Evolutionary conservation across 2,329 filamentous ascomycete species (phyloP).

Genomic region (Coniochaeta sp.): DNA sequence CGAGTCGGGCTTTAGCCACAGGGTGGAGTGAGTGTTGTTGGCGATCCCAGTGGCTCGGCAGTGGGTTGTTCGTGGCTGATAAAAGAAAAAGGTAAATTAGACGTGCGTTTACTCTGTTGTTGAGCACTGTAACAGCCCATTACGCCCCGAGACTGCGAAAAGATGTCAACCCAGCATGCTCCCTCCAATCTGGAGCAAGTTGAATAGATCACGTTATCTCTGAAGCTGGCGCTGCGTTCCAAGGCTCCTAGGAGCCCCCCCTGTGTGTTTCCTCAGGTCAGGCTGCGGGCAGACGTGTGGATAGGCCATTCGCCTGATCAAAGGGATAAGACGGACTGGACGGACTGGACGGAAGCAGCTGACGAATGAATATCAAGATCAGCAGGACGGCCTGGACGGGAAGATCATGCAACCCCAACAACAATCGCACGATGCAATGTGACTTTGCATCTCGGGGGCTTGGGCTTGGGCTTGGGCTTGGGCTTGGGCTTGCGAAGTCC

Average conservation of each 20-base stretch:
- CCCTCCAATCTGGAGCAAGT: neutral
- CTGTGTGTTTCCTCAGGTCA: neutral
- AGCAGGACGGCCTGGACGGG: neutral
- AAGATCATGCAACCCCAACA: slow-evolving; percentile 1
- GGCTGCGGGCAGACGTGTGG: neutral
- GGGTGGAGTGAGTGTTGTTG: slow-evolving; percentile 6
- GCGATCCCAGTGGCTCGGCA: neutral
- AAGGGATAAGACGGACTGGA: neutral
- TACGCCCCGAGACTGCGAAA: neutral
- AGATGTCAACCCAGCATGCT: neutral
- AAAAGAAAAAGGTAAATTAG: neutral
- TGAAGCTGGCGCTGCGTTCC: neutral
- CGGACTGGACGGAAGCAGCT: neutral
- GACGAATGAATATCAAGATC: neutral
- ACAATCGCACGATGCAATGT: neutral
- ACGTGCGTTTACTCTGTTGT: neutral
- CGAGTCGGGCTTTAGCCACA: slow-evolving; percentile 19
- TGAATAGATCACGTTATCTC: neutral
- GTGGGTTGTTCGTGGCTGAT: neutral
- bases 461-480: no score
- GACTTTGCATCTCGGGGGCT: neutral
- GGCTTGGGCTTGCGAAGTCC: neutral
- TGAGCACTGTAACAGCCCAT: neutral
- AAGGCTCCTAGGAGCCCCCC: neutral
- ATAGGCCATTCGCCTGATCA: neutral